Evolutionary conservation across 2,329 filamentous ascomycete species (phyloP).

Genomic region (Ceratocystis diversiconidia): DNA sequence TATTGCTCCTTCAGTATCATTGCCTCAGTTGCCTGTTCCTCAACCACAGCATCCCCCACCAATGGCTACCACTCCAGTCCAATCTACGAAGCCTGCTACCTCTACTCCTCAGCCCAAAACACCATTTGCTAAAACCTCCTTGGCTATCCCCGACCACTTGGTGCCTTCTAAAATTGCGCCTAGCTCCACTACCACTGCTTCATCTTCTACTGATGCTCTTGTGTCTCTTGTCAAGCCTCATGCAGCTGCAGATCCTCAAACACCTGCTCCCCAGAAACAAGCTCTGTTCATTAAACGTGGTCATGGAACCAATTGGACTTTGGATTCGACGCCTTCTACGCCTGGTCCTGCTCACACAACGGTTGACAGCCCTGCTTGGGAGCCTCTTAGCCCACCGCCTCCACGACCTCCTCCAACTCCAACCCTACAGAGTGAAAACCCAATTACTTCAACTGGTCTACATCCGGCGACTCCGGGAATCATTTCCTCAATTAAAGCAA

Average conservation of each 20-base stretch:
- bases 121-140: slow-evolving; percentile 10
- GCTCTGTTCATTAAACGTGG: slow-evolving; percentile 24
- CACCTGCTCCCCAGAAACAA: slow-evolving; percentile 8
- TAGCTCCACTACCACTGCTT: not conserved
- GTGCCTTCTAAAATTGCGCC: slow-evolving; percentile 6
- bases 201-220: not conserved
- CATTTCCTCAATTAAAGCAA: slow-evolving; percentile 13
- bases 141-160: slow-evolving; percentile 11
- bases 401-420: slow-evolving; percentile 1
- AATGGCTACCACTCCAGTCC: not conserved
- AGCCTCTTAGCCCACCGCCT: slow-evolving; percentile 31
- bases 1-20: not conserved
- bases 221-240: not conserved
- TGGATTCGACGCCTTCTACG: slow-evolving; percentile 43
- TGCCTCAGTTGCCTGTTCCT: not conserved
- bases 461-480: slow-evolving; percentile 22
- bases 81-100: slow-evolving; percentile 6
- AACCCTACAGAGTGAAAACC: slow-evolving; percentile 24
- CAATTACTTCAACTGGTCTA: slow-evolving; percentile 26
- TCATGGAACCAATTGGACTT: slow-evolving; percentile 45
- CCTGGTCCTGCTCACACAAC: slow-evolving; percentile 30
- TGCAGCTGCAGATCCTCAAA: slow-evolving; percentile 6
- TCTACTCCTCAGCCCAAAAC: slow-evolving; percentile 10
- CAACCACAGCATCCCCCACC: not conserved
- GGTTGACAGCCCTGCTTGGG: slow-evolving; percentile 39